Evolutionary conservation across 805 yeast species (phyloP).

Genomic region (Sungouiozyma ichnusensis): DNA sequence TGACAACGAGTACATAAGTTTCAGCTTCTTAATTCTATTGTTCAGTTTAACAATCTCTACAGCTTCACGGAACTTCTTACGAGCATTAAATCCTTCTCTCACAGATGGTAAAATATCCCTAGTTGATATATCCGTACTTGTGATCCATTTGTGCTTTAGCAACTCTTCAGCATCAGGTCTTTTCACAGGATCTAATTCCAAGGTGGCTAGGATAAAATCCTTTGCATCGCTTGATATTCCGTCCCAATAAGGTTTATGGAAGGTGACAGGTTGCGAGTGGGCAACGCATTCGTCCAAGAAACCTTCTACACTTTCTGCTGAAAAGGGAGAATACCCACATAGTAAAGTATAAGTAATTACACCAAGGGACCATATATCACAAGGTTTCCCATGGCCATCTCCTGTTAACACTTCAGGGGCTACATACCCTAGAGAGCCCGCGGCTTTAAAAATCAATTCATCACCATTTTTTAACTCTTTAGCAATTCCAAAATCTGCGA

Average conservation of each 20-base stretch:
- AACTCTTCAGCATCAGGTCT: slow-evolving; percentile 62
- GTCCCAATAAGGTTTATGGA: slow-evolving; percentile 82
- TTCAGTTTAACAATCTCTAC: slow-evolving; percentile 73
- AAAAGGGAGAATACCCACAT: slow-evolving; percentile 87
- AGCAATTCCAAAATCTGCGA: slow-evolving; percentile 96
- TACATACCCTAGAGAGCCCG: slow-evolving; percentile 93
- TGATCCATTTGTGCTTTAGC: slow-evolving; percentile 68
- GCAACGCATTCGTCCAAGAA: slow-evolving; percentile 68
- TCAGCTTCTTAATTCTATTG: slow-evolving; percentile 64
- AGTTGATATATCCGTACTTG: slow-evolving; percentile 32
- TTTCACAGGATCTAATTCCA: slow-evolving; percentile 54
- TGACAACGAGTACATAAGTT: slow-evolving; percentile 42
- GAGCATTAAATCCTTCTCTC: slow-evolving; percentile 74
- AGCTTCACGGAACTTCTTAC: slow-evolving; percentile 72
- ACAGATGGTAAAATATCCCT: slow-evolving; percentile 73
- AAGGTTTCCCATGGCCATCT: slow-evolving; percentile 86
- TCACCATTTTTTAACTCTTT: slow-evolving; percentile 52
- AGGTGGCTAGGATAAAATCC: slow-evolving; percentile 58
- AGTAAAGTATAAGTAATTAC: slow-evolving; percentile 83
- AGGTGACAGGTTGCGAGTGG: slow-evolving; percentile 62
- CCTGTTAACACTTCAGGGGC: slow-evolving; percentile 87
- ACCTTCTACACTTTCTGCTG: slow-evolving; percentile 71
- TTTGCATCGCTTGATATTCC: slow-evolving; percentile 73
- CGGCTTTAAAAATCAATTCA: slow-evolving; percentile 57
- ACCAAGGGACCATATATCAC: slow-evolving; percentile 94